These are phyloP conservation scores for Sisymbrium altissimum DNA, from an alignment of 345 rosid species.

Conservation along the genomic window DNA sequence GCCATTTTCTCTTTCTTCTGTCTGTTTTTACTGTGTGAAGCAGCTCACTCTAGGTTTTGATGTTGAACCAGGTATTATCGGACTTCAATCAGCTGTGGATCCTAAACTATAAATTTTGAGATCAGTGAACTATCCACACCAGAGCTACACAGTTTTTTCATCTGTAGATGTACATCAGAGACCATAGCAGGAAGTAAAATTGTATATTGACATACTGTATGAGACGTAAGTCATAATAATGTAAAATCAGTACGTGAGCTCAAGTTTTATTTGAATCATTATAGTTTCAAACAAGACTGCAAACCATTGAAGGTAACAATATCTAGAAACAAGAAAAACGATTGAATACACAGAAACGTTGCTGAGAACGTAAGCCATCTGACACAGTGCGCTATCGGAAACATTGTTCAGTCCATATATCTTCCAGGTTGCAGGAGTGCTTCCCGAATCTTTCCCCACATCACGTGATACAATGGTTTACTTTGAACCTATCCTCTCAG, in stretches of 20 bases:
- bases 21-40: not conserved
- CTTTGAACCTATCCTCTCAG: slow-evolving; percentile 63
- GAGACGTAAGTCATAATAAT: not conserved
- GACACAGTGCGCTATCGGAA: not conserved
- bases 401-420: slow-evolving; percentile 16
- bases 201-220: slow-evolving; percentile 6
- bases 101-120: slow-evolving; percentile 21
- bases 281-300: slow-evolving; percentile 10
- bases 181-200: not conserved
- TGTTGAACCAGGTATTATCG: slow-evolving; percentile 65
- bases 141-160: not conserved
- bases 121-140: not conserved
- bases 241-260: not conserved
- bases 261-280: not conserved
- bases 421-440: slow-evolving; percentile 7
- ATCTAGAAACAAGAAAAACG: slow-evolving; percentile 9
- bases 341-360: slow-evolving; percentile 11
- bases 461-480: not conserved
- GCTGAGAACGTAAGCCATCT: not conserved
- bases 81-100: slow-evolving; percentile 71
- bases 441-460: not conserved
- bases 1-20: not conserved
- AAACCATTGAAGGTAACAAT: slow-evolving; percentile 4
- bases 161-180: not conserved
- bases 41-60: not conserved